Evolutionary conservation across 192 early-diverging fungal genomes (phyloP).

Genomic region (Rhizophagus prolifer): DNA sequence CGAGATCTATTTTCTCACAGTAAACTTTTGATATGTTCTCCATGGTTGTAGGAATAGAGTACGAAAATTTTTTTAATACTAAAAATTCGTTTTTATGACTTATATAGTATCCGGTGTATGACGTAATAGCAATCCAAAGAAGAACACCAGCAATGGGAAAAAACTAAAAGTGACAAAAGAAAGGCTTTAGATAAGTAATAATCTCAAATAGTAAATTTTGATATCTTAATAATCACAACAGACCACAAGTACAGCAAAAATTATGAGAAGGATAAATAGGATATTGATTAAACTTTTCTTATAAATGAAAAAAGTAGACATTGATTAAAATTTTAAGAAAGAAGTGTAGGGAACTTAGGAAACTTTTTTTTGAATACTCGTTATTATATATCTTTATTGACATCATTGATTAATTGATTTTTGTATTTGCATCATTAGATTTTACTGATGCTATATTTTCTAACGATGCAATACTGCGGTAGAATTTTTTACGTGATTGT

Average conservation of each 20-base stretch:
- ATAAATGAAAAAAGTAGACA: background rate
- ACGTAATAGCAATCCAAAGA: background rate
- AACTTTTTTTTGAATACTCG: background rate
- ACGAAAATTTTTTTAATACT: background rate
- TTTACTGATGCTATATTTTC: too few species aligned
- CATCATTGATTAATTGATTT: too few species aligned
- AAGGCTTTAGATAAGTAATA: background rate
- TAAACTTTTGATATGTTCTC: constrained; percentile 6
- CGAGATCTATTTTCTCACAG: constrained; percentile 9
- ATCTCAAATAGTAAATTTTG: background rate
- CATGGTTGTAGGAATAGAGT: constrained; percentile 1
- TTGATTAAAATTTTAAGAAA: background rate
- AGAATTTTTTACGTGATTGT: too few species aligned
- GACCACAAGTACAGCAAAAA: background rate
- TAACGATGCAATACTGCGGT: too few species aligned
- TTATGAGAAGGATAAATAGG: background rate
- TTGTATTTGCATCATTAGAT: too few species aligned
- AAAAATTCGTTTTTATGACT: background rate
- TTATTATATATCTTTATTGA: background rate
- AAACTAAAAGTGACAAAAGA: background rate
- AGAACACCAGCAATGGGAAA: background rate
- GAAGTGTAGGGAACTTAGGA: background rate
- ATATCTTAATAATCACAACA: background rate
- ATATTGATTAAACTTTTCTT: background rate
- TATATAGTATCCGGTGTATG: background rate